Evolutionary conservation across 768 basidiomycete species (phyloP), one percentile per base, ranked within the genome.

Genomic region (Serpula lacrymans): DNA sequence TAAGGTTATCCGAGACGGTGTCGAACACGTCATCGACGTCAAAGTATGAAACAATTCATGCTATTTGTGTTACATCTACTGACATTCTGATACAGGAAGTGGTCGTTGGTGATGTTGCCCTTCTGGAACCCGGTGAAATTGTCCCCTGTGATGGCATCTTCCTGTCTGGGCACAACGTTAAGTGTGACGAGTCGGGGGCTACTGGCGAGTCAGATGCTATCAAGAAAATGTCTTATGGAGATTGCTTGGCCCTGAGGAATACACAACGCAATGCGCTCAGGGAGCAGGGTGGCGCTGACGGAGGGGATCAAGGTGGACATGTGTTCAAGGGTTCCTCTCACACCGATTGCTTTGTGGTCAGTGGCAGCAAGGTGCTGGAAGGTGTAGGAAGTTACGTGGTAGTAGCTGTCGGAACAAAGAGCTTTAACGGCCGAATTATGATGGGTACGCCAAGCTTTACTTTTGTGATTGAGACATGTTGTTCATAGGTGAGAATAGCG

Each of bases 201-300:
- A 98, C 96, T 0, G 96, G 95, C 49, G 96, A 99, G 68, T 88
- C 88, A 6, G 94, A 99, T 61, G 84, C 93, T 12, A 93, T 99
- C 61, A 84, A 82, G 60, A 99, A 99, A 64, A 58, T 81, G 13
- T 50, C 86, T 1, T 96, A 84, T 61, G 77, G 78, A 16, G 84
- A 92, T 28, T 85, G 86, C 49, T 50, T 88, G 23, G 71, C 70
- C 6, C 62, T 78, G 37, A 65, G 71, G 37, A 55, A 70, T 13
- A 66, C 67, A 30, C 63, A 53, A 7, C 41, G 38, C 5, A 34
- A 14, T 27, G 34, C 20, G 35, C 57, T 25, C 20, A 47, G 40
- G 12, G 52, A 40, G 39, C 45, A 47, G 9, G 51, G 48, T 1
- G 62, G 59, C 34, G 43, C 56, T 35, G 36, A 55, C 48, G 45